Evolutionary conservation across 2,329 filamentous ascomycete genomes (phyloP).

Genomic region (Torrubiella hemipterigena): DNA sequence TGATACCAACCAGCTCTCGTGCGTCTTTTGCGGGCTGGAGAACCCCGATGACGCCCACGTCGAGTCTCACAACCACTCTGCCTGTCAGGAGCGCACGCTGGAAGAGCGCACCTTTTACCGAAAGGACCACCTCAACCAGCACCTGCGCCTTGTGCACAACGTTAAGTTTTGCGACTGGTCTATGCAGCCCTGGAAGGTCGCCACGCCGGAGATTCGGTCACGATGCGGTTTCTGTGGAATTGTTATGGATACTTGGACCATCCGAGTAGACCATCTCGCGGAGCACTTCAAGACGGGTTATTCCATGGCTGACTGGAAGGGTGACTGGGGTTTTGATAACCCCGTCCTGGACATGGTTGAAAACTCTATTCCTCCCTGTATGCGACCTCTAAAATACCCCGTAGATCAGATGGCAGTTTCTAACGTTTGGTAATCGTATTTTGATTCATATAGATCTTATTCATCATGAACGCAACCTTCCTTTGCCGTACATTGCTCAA

Average conservation of each 20-base stretch:
- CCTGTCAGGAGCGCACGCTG: constrained; percentile 53
- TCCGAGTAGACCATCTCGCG: constrained; percentile 50
- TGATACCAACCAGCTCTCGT: constrained; percentile 43
- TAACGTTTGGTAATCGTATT: constrained; percentile 27
- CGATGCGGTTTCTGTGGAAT: constrained; percentile 55
- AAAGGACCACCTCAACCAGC: constrained; percentile 56
- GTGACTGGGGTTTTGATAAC: constrained; percentile 55
- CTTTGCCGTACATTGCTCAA: constrained; percentile 39
- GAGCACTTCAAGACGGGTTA: constrained; percentile 56
- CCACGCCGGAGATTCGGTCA: constrained; percentile 48
- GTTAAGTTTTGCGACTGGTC: constrained; percentile 51
- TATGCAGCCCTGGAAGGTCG: constrained; percentile 52
- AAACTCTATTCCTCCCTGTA: constrained; percentile 55
- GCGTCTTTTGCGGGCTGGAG: constrained; percentile 46
- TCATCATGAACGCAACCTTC: constrained; percentile 47
- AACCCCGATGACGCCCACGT: constrained; percentile 44
- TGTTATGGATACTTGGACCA: constrained; percentile 48
- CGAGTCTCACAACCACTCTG: constrained; percentile 46
- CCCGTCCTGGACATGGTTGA: constrained; percentile 51
- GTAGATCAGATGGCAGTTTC: constrained; percentile 23
- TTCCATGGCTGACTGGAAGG: constrained; percentile 58
- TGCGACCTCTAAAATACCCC: constrained; percentile 25
- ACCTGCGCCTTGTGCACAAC: constrained; percentile 49
- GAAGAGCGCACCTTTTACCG: constrained; percentile 54
- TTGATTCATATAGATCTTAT: constrained; percentile 41